A percentile compares a stretch with the other conserved stretches of the same genome.
Conservation (phyloP, 2,329 filamentous ascomycete species). For the Fusarium sp. region DNA sequence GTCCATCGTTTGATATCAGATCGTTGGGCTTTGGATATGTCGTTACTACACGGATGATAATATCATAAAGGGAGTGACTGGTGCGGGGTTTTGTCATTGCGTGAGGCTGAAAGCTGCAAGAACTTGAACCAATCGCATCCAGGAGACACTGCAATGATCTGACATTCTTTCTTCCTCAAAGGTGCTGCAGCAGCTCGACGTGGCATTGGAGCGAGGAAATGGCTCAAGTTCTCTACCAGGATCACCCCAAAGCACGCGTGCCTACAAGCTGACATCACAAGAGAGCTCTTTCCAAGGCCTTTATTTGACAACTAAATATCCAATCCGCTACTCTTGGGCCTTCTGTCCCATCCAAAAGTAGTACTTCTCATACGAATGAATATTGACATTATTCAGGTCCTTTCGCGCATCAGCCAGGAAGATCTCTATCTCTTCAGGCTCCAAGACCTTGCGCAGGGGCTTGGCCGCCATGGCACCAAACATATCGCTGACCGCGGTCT, state of each 20-base stretch:
- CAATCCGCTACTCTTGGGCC: neutral
- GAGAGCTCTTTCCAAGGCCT: fast-evolving
- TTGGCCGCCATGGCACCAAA: conserved; percentile 39
- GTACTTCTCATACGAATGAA: conserved; percentile 38
- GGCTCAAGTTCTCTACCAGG: fast-evolving
- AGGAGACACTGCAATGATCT: too few species aligned
- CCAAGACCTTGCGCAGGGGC: conserved; percentile 29
- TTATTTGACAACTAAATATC: too few species aligned
- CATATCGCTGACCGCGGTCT: conserved; percentile 35
- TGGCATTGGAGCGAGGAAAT: fast-evolving
- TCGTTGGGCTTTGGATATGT: too few species aligned
- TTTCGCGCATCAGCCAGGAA: conserved; percentile 29
- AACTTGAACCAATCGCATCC: neutral
- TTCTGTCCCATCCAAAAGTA: conserved; percentile 41
- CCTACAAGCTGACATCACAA: fast-evolving
- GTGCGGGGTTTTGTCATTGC: neutral
- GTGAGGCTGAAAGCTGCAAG: neutral
- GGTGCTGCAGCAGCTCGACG: fast-evolving
- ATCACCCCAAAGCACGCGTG: neutral
- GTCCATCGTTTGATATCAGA: neutral
- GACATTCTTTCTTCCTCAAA: fast-evolving
- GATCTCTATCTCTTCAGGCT: conserved; percentile 24
- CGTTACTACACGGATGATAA: neutral
- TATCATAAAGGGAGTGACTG: fast-evolving
- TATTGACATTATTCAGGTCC: conserved; percentile 16